A percentile compares a stretch with the other conserved stretches of the same genome.
These are phyloP conservation scores for Citrus cavaleriei DNA, from an alignment of 345 rosid species.

Conservation along the genomic window DNA sequence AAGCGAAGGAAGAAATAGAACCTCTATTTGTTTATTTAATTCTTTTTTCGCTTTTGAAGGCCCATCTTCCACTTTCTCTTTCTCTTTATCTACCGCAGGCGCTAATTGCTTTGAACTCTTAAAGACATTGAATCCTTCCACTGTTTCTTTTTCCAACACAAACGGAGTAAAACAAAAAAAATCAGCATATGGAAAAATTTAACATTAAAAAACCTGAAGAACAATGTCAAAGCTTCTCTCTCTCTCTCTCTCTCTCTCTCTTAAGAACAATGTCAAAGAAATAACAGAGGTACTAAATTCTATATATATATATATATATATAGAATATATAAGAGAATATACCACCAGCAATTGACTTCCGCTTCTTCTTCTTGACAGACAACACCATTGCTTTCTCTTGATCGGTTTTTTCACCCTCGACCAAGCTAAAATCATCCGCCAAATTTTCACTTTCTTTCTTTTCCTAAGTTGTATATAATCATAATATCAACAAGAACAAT, in stretches of 20 bases:
- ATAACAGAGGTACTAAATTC: too few species aligned
- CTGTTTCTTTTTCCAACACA: conserved; percentile 32
- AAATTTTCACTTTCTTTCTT: conserved; percentile 30
- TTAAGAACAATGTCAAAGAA: too few species aligned
- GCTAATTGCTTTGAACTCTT: conserved; percentile 43
- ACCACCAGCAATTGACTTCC: conserved; percentile 52
- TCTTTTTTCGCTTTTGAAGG: conserved; percentile 46
- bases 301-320: neutral
- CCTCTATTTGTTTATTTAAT: conserved; percentile 62
- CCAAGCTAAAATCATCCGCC: conserved; percentile 29
- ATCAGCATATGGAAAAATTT: neutral
- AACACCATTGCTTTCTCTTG: conserved; percentile 23
- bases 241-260: too few species aligned
- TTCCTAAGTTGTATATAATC: conserved; percentile 25
- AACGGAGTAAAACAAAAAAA: neutral
- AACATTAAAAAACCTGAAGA: neutral
- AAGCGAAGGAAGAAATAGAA: conserved; percentile 17
- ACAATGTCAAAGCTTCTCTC: neutral
- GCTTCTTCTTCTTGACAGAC: conserved; percentile 54
- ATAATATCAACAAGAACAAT: neutral
- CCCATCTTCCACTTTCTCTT: conserved; percentile 22
- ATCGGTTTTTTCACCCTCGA: conserved; percentile 35
- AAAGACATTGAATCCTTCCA: conserved; percentile 82
- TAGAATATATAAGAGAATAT: neutral
- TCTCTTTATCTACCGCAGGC: conserved; percentile 18